phyloP scores from a whole-genome alignment of 768 basidiomycete species.

The Russula vinacea region DNA sequence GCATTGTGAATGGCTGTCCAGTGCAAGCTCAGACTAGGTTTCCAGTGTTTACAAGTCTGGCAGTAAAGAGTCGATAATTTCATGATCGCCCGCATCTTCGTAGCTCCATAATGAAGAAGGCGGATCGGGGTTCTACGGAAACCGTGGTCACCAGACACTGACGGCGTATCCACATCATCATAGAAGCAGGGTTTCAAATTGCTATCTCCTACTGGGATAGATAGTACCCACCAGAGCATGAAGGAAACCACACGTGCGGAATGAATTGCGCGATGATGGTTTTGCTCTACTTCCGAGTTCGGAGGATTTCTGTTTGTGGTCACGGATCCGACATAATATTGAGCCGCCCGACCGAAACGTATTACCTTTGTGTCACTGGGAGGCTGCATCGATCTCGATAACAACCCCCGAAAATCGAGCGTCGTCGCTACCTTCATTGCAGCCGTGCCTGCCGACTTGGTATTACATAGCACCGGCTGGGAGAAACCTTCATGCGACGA shows the following conservation, averaged over 20 bases:
- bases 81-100: background rate
- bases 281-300: background rate
- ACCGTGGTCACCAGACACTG: background rate
- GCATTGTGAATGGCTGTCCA: background rate
- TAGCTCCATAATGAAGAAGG: background rate
- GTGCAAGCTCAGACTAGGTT: background rate
- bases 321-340: background rate
- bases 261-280: background rate
- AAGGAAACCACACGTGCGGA: background rate
- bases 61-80: background rate
- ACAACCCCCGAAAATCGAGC: background rate
- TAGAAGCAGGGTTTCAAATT: background rate
- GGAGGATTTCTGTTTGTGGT: background rate
- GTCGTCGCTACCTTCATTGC: background rate
- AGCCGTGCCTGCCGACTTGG: background rate
- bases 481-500: background rate
- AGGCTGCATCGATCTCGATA: background rate
- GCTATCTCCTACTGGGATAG: background rate
- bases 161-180: background rate
- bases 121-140: constrained; percentile 11
- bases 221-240: background rate
- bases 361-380: background rate
- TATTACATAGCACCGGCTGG: background rate
- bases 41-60: background rate
- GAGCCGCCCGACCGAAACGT: background rate